Percentiles rank a stretch among this genome's conserved stretches.
phyloP scores from a whole-genome alignment of 2,329 filamentous ascomycete genomes.

The Cyphellophora attinorum region DNA sequence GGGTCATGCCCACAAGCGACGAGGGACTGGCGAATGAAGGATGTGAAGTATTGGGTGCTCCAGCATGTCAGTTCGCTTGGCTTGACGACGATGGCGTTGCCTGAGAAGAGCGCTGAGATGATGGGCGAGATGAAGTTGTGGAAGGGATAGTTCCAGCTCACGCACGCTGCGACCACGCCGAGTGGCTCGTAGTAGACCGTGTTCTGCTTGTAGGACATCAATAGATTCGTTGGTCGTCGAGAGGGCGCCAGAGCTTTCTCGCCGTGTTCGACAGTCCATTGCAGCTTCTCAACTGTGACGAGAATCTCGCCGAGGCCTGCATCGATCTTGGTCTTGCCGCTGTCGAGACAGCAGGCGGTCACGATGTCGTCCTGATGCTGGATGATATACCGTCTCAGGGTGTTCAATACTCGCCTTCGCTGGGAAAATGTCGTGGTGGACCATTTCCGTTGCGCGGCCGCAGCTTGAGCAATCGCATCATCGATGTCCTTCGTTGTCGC shows the following conservation, averaged over 20 bases:
- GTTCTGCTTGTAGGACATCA: slow-evolving; percentile 95
- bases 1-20: slow-evolving; percentile 73
- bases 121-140: slow-evolving; percentile 90
- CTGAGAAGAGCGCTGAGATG: slow-evolving; percentile 81
- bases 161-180: slow-evolving; percentile 82
- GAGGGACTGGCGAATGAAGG: slow-evolving; percentile 69
- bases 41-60: slow-evolving; percentile 74
- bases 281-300: slow-evolving; percentile 85
- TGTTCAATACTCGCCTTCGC: slow-evolving; percentile 68
- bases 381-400: slow-evolving; percentile 67
- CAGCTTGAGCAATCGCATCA: slow-evolving; percentile 62
- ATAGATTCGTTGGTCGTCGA: slow-evolving; percentile 70
- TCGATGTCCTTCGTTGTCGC: slow-evolving; percentile 71
- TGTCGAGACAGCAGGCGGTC: slow-evolving; percentile 76
- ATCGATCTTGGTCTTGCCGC: slow-evolving; percentile 92
- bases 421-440: slow-evolving; percentile 65
- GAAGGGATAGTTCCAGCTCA: slow-evolving; percentile 96
- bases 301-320: slow-evolving; percentile 90
- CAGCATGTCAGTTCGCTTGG: slow-evolving; percentile 92
- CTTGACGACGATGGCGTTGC: slow-evolving; percentile 88
- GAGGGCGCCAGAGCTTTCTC: slow-evolving; percentile 68
- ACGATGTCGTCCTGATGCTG: slow-evolving; percentile 86
- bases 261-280: slow-evolving; percentile 88
- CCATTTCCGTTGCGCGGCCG: slow-evolving; percentile 69
- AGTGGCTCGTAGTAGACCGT: slow-evolving; percentile 84